Evolutionary conservation across 108 stramenopile genomes (phyloP).

Genomic region (Cyclotella kingstonii): DNA sequence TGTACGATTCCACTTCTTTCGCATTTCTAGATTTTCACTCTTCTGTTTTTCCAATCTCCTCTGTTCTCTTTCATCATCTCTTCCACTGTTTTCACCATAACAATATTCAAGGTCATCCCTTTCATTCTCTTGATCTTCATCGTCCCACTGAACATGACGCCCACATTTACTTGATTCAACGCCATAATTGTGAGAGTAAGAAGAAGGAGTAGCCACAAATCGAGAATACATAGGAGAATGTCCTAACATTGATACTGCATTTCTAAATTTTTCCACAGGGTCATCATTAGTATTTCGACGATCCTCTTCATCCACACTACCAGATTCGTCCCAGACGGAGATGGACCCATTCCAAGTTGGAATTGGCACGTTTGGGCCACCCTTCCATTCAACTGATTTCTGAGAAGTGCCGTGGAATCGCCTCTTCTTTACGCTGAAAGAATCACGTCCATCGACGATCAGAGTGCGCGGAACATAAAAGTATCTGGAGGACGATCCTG

Average conservation of each 20-base stretch:
- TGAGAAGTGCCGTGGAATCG: not conserved
- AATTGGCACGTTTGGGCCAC: not conserved
- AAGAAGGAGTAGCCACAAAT: conserved; percentile 6
- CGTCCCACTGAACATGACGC: conserved; percentile 66
- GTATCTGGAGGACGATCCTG: conserved; percentile 4
- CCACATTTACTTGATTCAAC: conserved; percentile 1
- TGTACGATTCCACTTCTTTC: conserved; percentile 16
- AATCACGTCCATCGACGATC: conserved; percentile 61
- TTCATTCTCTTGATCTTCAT: conserved; percentile 55
- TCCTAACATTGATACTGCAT: conserved; percentile 18
- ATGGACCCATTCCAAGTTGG: not conserved
- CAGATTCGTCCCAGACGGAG: not conserved
- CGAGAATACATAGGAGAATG: conserved; percentile 21
- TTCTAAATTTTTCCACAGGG: conserved; percentile 18
- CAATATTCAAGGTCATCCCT: conserved; percentile 46
- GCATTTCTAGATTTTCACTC: conserved; percentile 13
- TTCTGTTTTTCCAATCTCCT: conserved; percentile 32
- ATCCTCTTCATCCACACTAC: not conserved
- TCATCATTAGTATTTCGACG: not conserved
- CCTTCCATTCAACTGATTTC: not conserved
- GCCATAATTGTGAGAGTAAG: conserved; percentile 3
- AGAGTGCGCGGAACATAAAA: conserved; percentile 62
- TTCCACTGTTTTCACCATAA: conserved; percentile 9
- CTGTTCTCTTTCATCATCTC: conserved; percentile 22
- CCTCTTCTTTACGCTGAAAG: not conserved